phyloP scores from a whole-genome alignment of 805 yeast genomes.

The Suhomyces sp. region DNA sequence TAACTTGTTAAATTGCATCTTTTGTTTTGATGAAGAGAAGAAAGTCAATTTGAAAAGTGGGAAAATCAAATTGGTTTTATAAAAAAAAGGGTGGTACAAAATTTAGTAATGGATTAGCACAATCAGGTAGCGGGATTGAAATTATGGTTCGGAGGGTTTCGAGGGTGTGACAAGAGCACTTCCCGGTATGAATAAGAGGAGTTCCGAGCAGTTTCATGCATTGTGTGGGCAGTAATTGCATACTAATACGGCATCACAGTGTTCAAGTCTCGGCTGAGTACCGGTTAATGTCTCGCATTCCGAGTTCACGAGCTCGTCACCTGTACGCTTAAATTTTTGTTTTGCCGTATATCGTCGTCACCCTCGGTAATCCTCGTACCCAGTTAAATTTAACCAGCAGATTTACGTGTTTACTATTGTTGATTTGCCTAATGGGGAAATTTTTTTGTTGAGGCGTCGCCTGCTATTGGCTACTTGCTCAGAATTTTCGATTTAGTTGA shows the following conservation, averaged over 20 bases:
- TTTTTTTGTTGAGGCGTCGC: neutral
- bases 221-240: neutral
- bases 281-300: neutral
- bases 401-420: constrained; percentile 3
- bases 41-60: neutral
- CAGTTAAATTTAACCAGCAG: neutral
- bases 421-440: constrained; percentile 1
- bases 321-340: neutral
- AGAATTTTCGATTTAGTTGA: neutral
- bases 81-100: neutral
- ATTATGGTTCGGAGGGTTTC: neutral
- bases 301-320: neutral
- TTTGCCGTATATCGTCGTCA: neutral
- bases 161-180: neutral
- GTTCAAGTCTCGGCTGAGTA: neutral
- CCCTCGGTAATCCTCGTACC: constrained; percentile 1
- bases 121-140: neutral
- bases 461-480: neutral
- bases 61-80: neutral
- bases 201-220: constrained; percentile 1
- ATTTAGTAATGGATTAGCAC: neutral
- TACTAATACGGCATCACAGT: neutral
- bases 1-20: constrained; percentile 57
- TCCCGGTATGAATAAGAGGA: neutral
- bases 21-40: constrained; percentile 8